Percentiles rank a stretch among this genome's conserved stretches.
These are phyloP conservation scores for Sindora glabra DNA, from an alignment of 306 rosid species.

Conservation along the genomic window DNA sequence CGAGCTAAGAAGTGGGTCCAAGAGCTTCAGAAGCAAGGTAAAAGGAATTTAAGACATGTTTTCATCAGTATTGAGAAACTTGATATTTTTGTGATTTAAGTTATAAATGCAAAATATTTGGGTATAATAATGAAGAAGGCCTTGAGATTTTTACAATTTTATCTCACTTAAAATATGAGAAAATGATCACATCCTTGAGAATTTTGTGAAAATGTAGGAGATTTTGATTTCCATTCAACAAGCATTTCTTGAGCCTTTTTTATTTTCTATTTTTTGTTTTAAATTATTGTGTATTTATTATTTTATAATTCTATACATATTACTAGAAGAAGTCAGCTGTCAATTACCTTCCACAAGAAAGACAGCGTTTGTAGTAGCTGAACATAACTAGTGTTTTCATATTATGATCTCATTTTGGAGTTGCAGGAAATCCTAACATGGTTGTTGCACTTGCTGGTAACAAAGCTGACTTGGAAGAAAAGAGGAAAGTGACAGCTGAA, in stretches of 20 bases:
- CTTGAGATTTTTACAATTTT: background rate
- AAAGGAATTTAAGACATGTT: no score
- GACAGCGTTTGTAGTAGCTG: background rate
- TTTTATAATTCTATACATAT: background rate
- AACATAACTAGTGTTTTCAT: slow-evolving; percentile 10
- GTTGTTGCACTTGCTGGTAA: slow-evolving; percentile 59
- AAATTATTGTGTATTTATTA: no score
- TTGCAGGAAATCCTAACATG: slow-evolving; percentile 56
- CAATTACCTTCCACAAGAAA: background rate
- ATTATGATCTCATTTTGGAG: slow-evolving; percentile 1
- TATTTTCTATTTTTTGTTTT: background rate
- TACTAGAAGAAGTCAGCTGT: background rate
- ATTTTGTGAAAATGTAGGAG: background rate
- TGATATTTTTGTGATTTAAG: background rate
- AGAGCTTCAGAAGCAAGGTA: slow-evolving; percentile 68
- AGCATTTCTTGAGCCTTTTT: background rate
- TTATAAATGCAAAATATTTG: background rate
- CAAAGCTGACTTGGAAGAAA: slow-evolving; percentile 57
- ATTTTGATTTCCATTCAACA: background rate
- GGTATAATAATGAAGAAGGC: background rate
- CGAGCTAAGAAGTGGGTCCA: slow-evolving; percentile 65
- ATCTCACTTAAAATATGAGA: background rate
- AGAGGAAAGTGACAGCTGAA: slow-evolving; percentile 48
- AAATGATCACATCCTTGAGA: background rate
- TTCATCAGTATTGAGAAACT: background rate